Conservation (phyloP, 164 flowering plant genomes). For the Amborella trichopoda region DNA sequence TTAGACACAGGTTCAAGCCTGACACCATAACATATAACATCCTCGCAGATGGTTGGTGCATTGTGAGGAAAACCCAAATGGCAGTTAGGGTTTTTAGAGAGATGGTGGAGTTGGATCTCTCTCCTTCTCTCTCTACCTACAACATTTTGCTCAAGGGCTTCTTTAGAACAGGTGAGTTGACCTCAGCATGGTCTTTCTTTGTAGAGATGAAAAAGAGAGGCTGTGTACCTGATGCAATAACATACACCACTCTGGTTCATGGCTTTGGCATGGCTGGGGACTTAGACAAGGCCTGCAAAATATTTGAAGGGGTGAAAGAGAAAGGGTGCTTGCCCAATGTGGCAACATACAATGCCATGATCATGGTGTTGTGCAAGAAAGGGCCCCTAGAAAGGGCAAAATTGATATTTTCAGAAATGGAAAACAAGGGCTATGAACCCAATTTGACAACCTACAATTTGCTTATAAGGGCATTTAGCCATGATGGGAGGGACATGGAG, state of each 20-base stretch:
- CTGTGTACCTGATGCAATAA: slow-evolving; percentile 65
- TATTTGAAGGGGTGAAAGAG: slow-evolving; percentile 54
- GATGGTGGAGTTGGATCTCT: slow-evolving; percentile 73
- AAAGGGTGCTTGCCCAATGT: slow-evolving; percentile 73
- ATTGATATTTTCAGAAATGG: slow-evolving; percentile 62
- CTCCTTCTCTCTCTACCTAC: slow-evolving; percentile 46
- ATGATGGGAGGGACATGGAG: slow-evolving; percentile 42
- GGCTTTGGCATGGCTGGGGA: slow-evolving; percentile 78
- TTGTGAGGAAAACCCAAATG: slow-evolving; percentile 44
- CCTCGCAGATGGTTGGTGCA: slow-evolving; percentile 84
- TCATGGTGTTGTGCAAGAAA: slow-evolving; percentile 85
- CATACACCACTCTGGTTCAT: slow-evolving; percentile 81
- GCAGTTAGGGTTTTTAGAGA: slow-evolving; percentile 70
- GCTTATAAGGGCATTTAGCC: slow-evolving; percentile 76
- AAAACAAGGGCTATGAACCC: slow-evolving; percentile 61
- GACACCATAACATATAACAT: slow-evolving; percentile 68
- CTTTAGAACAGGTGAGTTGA: slow-evolving; percentile 57
- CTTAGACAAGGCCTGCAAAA: slow-evolving; percentile 45
- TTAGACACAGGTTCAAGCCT: slow-evolving; percentile 43
- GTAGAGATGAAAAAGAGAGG: slow-evolving; percentile 74
- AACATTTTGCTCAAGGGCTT: slow-evolving; percentile 76
- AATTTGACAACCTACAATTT: slow-evolving; percentile 58
- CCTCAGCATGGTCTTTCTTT: slow-evolving; percentile 74
- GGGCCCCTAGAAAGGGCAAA: slow-evolving; percentile 46
- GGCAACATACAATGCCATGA: slow-evolving; percentile 77